Evolutionary conservation across 2,329 filamentous ascomycete species (phyloP).

Genomic region (Aureobasidium zeae): DNA sequence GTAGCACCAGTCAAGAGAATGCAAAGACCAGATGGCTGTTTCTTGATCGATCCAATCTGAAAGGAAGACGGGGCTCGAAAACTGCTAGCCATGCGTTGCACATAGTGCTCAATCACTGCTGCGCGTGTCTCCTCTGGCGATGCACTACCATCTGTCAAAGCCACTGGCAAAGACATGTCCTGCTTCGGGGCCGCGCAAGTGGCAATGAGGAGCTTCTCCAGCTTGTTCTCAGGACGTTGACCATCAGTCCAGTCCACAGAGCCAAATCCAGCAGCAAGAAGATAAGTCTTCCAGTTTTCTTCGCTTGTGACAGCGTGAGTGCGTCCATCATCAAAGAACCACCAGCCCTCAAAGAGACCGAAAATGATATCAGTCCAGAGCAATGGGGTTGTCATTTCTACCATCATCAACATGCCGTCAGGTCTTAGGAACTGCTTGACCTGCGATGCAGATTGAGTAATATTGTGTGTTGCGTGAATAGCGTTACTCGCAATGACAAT

Average conservation of each 20-base stretch:
- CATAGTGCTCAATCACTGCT: too few species aligned
- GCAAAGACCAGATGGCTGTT: too few species aligned
- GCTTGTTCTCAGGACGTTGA: neutral
- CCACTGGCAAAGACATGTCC: too few species aligned
- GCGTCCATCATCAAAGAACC: neutral
- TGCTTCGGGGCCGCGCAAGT: too few species aligned
- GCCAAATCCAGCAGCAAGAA: neutral
- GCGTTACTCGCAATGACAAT: neutral
- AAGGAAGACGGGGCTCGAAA: too few species aligned
- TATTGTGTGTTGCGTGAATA: neutral
- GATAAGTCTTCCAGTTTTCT: neutral
- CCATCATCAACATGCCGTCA: neutral
- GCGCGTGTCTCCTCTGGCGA: too few species aligned
- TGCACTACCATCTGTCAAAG: too few species aligned
- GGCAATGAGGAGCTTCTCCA: neutral
- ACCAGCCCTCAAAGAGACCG: neutral
- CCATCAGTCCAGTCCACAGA: neutral
- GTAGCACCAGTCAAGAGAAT: slow-evolving; percentile 35
- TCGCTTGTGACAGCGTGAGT: neutral
- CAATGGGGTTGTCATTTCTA: neutral
- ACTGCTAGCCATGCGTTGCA: too few species aligned
- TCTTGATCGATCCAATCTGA: too few species aligned
- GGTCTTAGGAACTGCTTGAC: neutral
- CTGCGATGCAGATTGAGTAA: neutral
- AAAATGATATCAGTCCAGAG: neutral